Percentiles rank a stretch among this genome's conserved stretches.
phyloP scores from a whole-genome alignment of 2,329 filamentous ascomycete genomes.

The Metarhizium robertsii region DNA sequence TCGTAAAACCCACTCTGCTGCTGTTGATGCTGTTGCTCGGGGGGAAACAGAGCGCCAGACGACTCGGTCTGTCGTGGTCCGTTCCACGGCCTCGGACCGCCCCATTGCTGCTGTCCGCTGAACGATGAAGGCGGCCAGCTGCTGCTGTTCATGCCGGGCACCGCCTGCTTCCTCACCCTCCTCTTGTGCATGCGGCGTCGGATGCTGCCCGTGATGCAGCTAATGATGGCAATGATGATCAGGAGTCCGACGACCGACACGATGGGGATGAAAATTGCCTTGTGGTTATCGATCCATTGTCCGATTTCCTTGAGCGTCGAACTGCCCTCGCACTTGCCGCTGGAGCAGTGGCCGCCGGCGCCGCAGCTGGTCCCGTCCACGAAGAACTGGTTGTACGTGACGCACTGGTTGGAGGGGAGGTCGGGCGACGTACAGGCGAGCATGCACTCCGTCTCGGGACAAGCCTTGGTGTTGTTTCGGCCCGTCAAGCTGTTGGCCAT shows the following conservation, averaged over 20 bases:
- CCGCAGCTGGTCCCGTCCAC: conserved; percentile 82
- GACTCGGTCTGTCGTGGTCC: neutral
- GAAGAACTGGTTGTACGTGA: conserved; percentile 79
- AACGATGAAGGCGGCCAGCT: conserved; percentile 12
- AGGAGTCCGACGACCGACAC: conserved; percentile 62
- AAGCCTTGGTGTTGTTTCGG: conserved; percentile 72
- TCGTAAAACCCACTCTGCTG: neutral
- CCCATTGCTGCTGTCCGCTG: conserved; percentile 3
- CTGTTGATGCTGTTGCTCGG: neutral
- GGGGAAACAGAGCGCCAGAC: neutral
- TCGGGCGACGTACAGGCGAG: conserved; percentile 67
- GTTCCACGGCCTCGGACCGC: neutral
- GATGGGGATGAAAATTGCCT: conserved; percentile 74
- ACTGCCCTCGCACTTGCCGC: conserved; percentile 67
- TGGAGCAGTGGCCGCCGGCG: conserved; percentile 68
- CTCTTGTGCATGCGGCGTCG: conserved; percentile 15
- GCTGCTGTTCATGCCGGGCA: conserved; percentile 10
- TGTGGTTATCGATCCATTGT: conserved; percentile 69
- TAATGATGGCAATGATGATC: conserved; percentile 56
- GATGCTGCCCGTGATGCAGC: conserved; percentile 51
- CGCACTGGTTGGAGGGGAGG: conserved; percentile 58
- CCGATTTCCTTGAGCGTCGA: conserved; percentile 61
- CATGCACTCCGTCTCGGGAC: conserved; percentile 55
- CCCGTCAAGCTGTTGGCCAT: conserved; percentile 68
- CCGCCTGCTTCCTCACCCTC: conserved; percentile 15